Percentiles rank a stretch among this genome's conserved stretches.
Evolutionary conservation across 768 basidiomycete genomes (phyloP).

Genomic region (Mrakia gelida): DNA sequence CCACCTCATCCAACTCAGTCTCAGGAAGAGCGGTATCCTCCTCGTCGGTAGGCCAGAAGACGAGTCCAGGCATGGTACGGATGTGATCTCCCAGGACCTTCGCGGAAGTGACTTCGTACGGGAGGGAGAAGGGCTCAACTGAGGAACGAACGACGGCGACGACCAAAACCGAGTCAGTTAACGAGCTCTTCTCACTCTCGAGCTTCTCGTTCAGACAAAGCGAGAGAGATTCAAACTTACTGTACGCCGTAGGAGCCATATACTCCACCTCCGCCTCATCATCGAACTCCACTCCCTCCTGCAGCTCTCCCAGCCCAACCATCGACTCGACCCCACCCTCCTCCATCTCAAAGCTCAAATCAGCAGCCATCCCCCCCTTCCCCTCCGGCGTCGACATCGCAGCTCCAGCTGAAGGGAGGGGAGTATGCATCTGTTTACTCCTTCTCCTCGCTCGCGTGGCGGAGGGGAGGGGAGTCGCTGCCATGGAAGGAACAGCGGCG

Average conservation of each 20-base stretch:
- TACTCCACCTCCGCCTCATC: slow-evolving; percentile 11
- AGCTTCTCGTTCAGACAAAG: no score
- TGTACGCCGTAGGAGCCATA: slow-evolving; percentile 11
- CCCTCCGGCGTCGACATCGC: slow-evolving; percentile 6
- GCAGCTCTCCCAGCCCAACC: background rate
- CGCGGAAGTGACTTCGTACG: slow-evolving; percentile 8
- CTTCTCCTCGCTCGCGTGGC: background rate
- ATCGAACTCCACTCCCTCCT: slow-evolving; percentile 1
- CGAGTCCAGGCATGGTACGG: background rate
- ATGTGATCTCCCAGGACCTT: slow-evolving; percentile 14
- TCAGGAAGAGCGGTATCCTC: slow-evolving; percentile 3
- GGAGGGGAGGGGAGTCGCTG: slow-evolving; percentile 4
- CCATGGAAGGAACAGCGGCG: background rate
- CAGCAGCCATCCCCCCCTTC: background rate
- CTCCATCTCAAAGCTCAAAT: slow-evolving; percentile 11
- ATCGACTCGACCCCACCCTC: slow-evolving; percentile 7
- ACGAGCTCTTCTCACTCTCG: background rate
- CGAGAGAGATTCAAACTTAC: background rate
- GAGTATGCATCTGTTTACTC: slow-evolving; percentile 8
- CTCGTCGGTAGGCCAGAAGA: slow-evolving; percentile 4
- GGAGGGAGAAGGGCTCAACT: slow-evolving; percentile 16
- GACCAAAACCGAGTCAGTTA: background rate
- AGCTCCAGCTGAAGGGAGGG: background rate
- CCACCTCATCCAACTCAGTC: background rate
- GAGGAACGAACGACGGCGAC: background rate